phyloP scores from a whole-genome alignment of 1,284 basidiomycete species.

The Mrakiaceae sp. region DNA sequence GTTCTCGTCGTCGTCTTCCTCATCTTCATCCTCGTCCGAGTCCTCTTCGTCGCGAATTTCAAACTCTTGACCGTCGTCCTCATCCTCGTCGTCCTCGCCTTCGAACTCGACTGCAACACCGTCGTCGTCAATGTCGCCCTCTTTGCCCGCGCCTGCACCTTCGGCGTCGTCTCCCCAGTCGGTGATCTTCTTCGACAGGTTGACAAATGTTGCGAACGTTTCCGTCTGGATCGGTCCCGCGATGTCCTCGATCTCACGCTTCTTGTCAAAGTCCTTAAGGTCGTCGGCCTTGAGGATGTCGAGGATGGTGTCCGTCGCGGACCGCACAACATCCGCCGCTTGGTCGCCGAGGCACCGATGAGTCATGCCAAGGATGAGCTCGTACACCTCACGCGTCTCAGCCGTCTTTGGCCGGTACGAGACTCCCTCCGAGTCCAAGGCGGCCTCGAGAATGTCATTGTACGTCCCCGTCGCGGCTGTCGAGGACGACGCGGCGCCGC shows the following conservation, averaged over 20 bases:
- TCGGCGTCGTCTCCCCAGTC: slow-evolving; percentile 83
- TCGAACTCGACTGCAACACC: slow-evolving; percentile 95
- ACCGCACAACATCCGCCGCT: slow-evolving; percentile 87
- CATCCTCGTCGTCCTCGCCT: slow-evolving; percentile 84
- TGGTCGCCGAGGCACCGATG: slow-evolving; percentile 83
- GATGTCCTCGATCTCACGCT: slow-evolving; percentile 81
- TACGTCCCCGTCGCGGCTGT: slow-evolving; percentile 39
- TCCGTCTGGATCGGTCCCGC: slow-evolving; percentile 60
- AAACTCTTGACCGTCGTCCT: slow-evolving; percentile 61
- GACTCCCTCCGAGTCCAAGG: slow-evolving; percentile 83
- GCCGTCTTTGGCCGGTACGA: slow-evolving; percentile 84
- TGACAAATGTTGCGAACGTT: slow-evolving; percentile 72
- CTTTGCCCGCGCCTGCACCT: slow-evolving; percentile 49
- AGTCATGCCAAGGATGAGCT: slow-evolving; percentile 75
- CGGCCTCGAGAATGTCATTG: slow-evolving; percentile 81
- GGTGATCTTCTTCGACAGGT: slow-evolving; percentile 87
- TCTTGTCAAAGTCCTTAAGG: slow-evolving; percentile 95
- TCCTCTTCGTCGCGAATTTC: slow-evolving; percentile 58
- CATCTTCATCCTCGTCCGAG: slow-evolving; percentile 51
- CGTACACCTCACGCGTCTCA: slow-evolving; percentile 90
- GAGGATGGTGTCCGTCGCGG: slow-evolving; percentile 81
- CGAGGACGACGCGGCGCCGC: slow-evolving; percentile 44
- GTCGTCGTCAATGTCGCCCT: slow-evolving; percentile 56
- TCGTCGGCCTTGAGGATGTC: slow-evolving; percentile 82
- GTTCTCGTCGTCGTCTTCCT: slow-evolving; percentile 49